Evolutionary conservation across 805 yeast genomes (phyloP), one percentile per base, ranked within the genome.

Genomic region (Cyberlindnera nakhonratchasimensis): DNA sequence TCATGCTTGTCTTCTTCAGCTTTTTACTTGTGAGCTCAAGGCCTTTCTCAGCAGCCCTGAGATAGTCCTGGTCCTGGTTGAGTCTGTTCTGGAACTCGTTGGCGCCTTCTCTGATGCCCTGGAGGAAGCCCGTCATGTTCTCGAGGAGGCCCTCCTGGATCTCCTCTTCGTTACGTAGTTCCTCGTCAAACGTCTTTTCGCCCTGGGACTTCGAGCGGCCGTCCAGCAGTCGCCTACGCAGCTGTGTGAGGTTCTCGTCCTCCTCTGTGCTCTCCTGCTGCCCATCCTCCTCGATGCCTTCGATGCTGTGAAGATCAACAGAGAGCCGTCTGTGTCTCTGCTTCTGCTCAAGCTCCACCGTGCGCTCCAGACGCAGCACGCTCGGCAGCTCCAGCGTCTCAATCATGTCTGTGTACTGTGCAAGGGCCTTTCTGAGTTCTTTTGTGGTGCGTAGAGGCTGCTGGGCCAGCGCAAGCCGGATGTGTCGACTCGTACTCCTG

Each of bases 31-130:
- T 67, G 1, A 61, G 63, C 30, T 65, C 66, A 5, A 69, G 47
- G 9, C 73, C 73, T 12, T 64, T 58, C 43, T 67, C 72, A 2
- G 73, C 71, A 5, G 72, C 72, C 17, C 62, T 59, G 10, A 69
- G 33, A 1, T 66, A 63, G 33, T 62, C 65, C 29, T 61, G 51
- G 43, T 67, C 73, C 37, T 67, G 64, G 16, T 63, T 60, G 29
- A 69, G 45, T 17, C 68, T 70, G 34, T 57, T 59, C 45, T 65
- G 66, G 44, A 69, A 69, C 3, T 68, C 70, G 29, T 61, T 54
- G 0, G 73, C 71, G 32, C 70, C 71, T 21, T 62, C 62, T 47
- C 57, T 67, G 28, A 69, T 51, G 14, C 64, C 62, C 7, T 57
- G 52, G 1, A 67, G 62, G n/a, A 67, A 56, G 29, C 61, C 64